Base-by-base conservation (phyloP, 2,329 filamentous ascomycete genomes). In the Alternaria sp. region DNA sequence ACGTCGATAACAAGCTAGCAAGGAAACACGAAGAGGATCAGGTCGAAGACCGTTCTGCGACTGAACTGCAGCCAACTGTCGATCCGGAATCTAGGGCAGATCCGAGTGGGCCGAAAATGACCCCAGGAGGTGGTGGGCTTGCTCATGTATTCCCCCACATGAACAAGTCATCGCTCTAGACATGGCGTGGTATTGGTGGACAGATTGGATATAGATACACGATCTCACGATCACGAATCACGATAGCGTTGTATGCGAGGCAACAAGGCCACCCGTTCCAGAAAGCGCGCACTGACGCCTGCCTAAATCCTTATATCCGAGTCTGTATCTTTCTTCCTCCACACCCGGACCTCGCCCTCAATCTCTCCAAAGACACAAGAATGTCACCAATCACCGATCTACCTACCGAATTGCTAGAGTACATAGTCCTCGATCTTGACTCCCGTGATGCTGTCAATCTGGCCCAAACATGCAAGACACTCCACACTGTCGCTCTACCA, bases 161-260 rank as follows among this genome's bases (percentile, higher is more conserved):
- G 38, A 64, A 71, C 39, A 75, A 73, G 43, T 86, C 88, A 7
- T 88, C 88, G 12, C 59, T 72, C 9, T 74, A 51, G 64, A 34
- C 9, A 12, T 30, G 5, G 7, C 14, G 20, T 36, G 1, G 36
- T 8, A 18, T 18, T 7, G 24, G 5, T 4, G 32, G 12, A 18
- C 0, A 12, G 3, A 43, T 52, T 42, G 39, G 30, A 43, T 49
- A 20, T 57, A 49, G 36, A 46, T 53, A 48, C 46, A 43, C 24
- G 24, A 32, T 51, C 32, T 56, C 34, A 55, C 38, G 28, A 51
- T 48, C 41, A 60, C 26, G 26, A 30, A 43, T 34, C 39, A 51
- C 43, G 57, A 52, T 43, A 30, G 28, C 32, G 46, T 38, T 16
- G 20, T 20, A 49, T 49, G 30, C 36, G 26, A 52, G 36, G 7